phyloP scores from a whole-genome alignment of 495 filamentous ascomycete species.

The Podospora tetraspora region DNA sequence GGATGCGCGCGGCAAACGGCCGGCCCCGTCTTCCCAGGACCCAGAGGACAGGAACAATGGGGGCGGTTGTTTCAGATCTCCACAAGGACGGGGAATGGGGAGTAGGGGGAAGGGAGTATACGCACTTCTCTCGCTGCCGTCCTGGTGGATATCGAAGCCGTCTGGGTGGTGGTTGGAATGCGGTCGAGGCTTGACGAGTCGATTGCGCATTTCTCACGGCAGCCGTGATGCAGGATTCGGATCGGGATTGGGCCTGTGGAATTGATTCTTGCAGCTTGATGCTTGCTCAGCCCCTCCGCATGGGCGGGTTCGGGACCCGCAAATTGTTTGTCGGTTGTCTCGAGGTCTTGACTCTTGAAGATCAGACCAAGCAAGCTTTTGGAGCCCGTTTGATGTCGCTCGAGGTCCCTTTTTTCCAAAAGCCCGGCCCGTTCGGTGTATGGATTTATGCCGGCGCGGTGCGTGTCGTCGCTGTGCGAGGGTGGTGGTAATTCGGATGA shows the following conservation, averaged over 20 bases:
- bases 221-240: neutral
- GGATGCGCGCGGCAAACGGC: slow-evolving; percentile 14
- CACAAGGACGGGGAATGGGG: neutral
- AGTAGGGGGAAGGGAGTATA: slow-evolving; percentile 4
- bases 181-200: slow-evolving; percentile 31
- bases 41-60: slow-evolving; percentile 1
- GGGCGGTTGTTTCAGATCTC: slow-evolving; percentile 15
- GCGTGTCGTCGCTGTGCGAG: neutral
- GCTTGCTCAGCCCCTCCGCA: slow-evolving; percentile 1
- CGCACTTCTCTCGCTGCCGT: slow-evolving; percentile 34
- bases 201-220: slow-evolving; percentile 38
- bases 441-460: neutral
- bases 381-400: neutral
- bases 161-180: slow-evolving; percentile 27
- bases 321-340: neutral
- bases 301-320: slow-evolving; percentile 7
- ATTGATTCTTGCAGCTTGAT: neutral
- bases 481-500: neutral
- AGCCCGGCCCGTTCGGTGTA: neutral
- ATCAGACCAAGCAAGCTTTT: neutral
- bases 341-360: neutral
- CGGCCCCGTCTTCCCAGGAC: neutral
- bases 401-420: neutral
- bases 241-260: neutral
- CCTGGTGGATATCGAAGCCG: slow-evolving; percentile 28